Evolutionary conservation across 148 eudicot genomes (phyloP).

Genomic region (Selenicereus undatus): DNA sequence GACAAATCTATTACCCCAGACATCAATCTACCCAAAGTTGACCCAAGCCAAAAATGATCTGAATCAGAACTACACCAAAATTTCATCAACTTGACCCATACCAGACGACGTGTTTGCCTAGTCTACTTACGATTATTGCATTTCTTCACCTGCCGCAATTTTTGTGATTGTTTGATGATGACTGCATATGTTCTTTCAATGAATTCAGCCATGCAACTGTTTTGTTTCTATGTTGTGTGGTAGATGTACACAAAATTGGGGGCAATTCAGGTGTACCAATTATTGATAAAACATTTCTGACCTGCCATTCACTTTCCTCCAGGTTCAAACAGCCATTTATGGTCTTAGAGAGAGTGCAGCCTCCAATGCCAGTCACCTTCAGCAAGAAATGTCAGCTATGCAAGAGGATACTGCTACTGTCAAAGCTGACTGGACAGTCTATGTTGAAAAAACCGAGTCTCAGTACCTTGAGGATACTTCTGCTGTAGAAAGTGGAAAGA

Average conservation of each 20-base stretch:
- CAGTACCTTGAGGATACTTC: slow-evolving; percentile 72
- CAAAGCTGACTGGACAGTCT: slow-evolving; percentile 67
- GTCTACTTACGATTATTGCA: not conserved
- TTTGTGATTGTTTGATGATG: not conserved
- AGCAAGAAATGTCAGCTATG: slow-evolving; percentile 86
- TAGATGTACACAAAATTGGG: not conserved
- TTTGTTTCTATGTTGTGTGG: not conserved
- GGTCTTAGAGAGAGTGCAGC: slow-evolving; percentile 78
- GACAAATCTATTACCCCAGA: too few relatives aligned
- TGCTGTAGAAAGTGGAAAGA: slow-evolving; percentile 79
- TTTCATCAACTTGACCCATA: too few relatives aligned
- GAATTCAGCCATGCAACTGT: not conserved
- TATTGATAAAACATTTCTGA: not conserved
- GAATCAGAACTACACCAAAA: too few relatives aligned
- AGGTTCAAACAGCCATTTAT: slow-evolving; percentile 78
- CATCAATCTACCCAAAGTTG: too few relatives aligned
- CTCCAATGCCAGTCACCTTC: slow-evolving; percentile 60
- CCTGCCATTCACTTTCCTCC: not conserved
- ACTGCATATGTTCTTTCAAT: not conserved
- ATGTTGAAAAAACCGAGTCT: slow-evolving; percentile 64
- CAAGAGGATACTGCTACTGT: slow-evolving; percentile 57
- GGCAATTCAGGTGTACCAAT: not conserved
- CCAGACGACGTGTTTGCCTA: too few relatives aligned
- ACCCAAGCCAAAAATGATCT: too few relatives aligned
- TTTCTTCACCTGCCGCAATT: not conserved